phyloP scores from a whole-genome alignment of 768 basidiomycete genomes.

The Chalciporus sphaerocephalus region DNA sequence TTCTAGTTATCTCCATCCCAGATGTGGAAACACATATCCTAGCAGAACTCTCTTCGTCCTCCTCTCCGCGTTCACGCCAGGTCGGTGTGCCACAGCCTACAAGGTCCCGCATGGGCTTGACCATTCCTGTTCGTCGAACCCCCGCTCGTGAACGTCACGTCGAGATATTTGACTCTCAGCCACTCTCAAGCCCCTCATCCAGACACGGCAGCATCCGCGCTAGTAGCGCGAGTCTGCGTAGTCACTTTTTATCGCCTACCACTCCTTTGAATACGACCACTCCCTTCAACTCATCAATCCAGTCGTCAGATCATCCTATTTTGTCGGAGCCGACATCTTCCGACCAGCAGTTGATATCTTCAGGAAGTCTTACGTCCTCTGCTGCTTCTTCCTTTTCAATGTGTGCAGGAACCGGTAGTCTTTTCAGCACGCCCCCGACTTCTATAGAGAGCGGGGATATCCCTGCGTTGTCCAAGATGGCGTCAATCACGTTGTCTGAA shows the following conservation, averaged over 20 bases:
- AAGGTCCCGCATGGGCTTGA: slow-evolving; percentile 56
- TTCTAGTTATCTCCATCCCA: slow-evolving; percentile 75
- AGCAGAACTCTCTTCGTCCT: slow-evolving; percentile 61
- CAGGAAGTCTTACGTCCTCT: slow-evolving; percentile 32
- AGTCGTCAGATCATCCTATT: slow-evolving; percentile 2
- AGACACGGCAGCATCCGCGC: slow-evolving; percentile 29
- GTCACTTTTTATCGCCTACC: slow-evolving; percentile 11
- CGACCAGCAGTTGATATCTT: slow-evolving; percentile 24
- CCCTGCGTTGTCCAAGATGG: slow-evolving; percentile 35
- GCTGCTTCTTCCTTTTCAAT: slow-evolving; percentile 48
- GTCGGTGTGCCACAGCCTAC: slow-evolving; percentile 75
- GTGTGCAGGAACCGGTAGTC: slow-evolving; percentile 24
- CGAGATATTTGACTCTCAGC: slow-evolving; percentile 81
- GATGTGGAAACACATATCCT: slow-evolving; percentile 72
- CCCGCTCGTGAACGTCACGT: slow-evolving; percentile 56
- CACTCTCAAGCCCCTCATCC: slow-evolving; percentile 53
- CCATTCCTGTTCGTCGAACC: slow-evolving; percentile 51
- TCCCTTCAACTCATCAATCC: slow-evolving; percentile 26
- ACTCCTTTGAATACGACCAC: slow-evolving; percentile 6
- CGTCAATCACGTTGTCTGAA: slow-evolving; percentile 21
- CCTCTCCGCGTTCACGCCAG: slow-evolving; percentile 70
- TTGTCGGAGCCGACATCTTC: slow-evolving; percentile 3
- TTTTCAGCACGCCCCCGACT: slow-evolving; percentile 55
- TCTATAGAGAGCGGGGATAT: slow-evolving; percentile 38
- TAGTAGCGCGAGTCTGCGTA: slow-evolving; percentile 18